Conservation (phyloP, 225 moss, liverwort and hornwort genomes). For the Takakia lepidozioides region DNA sequence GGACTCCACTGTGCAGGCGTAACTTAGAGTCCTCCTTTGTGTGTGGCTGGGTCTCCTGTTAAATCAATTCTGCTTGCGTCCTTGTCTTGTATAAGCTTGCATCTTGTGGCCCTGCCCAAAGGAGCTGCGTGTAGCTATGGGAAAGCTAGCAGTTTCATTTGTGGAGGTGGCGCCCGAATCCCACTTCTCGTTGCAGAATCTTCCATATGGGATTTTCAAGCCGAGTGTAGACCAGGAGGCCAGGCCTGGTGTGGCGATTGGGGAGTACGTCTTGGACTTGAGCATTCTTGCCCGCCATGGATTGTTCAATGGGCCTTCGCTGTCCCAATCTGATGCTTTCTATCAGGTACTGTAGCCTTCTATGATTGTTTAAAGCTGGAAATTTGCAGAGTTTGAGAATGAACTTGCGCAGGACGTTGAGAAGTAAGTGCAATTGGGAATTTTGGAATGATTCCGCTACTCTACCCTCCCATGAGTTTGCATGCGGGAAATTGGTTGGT, state of each 20-base stretch:
- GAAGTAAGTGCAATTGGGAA: no score
- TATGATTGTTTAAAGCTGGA: not conserved
- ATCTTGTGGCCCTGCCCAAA: no score
- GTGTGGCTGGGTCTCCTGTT: no score
- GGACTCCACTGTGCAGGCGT: no score
- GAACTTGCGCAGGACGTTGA: no score
- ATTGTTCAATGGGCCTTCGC: constrained; percentile 62
- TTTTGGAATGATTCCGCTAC: no score
- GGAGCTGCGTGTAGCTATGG: no score
- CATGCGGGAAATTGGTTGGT: not conserved
- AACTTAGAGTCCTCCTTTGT: no score
- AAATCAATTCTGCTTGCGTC: no score
- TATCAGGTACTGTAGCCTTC: constrained; percentile 26
- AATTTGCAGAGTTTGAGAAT: not conserved
- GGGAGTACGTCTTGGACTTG: constrained; percentile 72
- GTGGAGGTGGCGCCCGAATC: constrained; percentile 56
- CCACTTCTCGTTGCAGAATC: constrained; percentile 73
- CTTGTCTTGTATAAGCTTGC: no score
- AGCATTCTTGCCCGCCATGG: constrained; percentile 50
- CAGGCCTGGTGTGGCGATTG: constrained; percentile 79
- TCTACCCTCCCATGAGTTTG: not conserved
- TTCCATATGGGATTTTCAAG: constrained; percentile 80
- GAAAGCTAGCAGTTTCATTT: constrained; percentile 35
- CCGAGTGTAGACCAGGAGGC: constrained; percentile 35
- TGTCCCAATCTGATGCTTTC: constrained; percentile 43